phyloP scores from a whole-genome alignment of 192 early-diverging fungal species.

The Umbelopsis sp. region DNA sequence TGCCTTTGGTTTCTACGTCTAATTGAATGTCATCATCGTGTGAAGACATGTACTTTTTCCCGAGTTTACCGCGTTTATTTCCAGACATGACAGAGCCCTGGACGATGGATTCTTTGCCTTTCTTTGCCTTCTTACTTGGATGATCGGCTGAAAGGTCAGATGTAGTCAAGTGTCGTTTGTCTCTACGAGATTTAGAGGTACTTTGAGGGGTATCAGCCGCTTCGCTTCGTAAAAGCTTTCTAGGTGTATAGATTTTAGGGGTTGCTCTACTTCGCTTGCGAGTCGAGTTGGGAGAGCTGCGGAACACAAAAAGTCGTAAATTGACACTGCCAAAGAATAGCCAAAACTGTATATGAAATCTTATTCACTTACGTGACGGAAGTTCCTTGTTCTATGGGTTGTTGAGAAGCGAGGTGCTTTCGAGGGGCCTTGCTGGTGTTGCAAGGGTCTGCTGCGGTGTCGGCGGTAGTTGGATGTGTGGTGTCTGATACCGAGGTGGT shows the following conservation, averaged over 20 bases:
- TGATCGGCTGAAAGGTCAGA: background rate
- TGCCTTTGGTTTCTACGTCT: constrained; percentile 17
- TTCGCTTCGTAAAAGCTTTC: constrained; percentile 5
- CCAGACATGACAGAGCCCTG: constrained; percentile 11
- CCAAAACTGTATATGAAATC: background rate
- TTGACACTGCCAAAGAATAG: background rate
- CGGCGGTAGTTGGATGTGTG: background rate
- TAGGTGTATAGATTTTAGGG: background rate
- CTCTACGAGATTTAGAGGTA: background rate
- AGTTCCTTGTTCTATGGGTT: background rate
- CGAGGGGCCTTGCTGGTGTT: background rate
- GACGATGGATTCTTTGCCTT: constrained; percentile 6
- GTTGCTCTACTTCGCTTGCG: constrained; percentile 4
- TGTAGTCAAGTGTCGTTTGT: background rate
- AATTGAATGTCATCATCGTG: constrained; percentile 12
- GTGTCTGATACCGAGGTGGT: constrained; percentile 8
- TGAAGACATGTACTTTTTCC: constrained; percentile 11
- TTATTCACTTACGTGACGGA: background rate
- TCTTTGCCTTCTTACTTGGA: constrained; percentile 6
- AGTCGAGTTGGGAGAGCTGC: background rate
- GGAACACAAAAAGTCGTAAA: background rate
- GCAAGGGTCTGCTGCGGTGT: constrained; percentile 13
- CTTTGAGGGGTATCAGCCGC: background rate
- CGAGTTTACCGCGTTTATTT: constrained; percentile 12
- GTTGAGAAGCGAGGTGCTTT: background rate